Conservation (phyloP, 805 yeast genomes). For the Kodamaea hsintzibuensis region DNA sequence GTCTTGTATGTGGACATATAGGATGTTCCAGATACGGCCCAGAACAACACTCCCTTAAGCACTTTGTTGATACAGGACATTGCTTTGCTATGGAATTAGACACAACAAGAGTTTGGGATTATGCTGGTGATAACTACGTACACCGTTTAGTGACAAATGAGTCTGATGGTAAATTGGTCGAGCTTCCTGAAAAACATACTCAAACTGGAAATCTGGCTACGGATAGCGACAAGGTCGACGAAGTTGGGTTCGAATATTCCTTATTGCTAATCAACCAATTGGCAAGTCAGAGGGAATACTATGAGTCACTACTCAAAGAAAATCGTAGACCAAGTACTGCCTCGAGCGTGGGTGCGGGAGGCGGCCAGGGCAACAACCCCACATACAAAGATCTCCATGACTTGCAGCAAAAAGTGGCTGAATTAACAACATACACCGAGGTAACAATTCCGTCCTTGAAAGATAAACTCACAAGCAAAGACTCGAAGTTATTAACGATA, state of each 20-base stretch:
- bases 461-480: constrained; percentile 29
- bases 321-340: not conserved
- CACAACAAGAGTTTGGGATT: constrained; percentile 92
- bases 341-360: not conserved
- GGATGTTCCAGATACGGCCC: constrained; percentile 87
- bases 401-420: constrained; percentile 24
- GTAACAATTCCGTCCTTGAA: constrained; percentile 35
- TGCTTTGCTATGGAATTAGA: constrained; percentile 87
- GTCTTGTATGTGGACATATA: constrained; percentile 86
- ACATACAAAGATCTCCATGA: constrained; percentile 2
- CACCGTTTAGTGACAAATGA: constrained; percentile 84
- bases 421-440: constrained; percentile 24
- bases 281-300: constrained; percentile 83
- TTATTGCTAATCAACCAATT: constrained; percentile 75
- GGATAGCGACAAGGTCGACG: constrained; percentile 46
- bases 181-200: constrained; percentile 48
- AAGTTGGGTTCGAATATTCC: constrained; percentile 74
- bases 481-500: constrained; percentile 28
- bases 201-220: not conserved
- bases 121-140: constrained; percentile 87
- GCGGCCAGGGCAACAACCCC: not conserved
- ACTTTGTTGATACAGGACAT: constrained; percentile 74
- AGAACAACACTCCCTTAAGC: constrained; percentile 81
- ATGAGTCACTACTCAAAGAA: constrained; percentile 49
- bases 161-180: constrained; percentile 87